These are phyloP conservation scores for Aspergillus conjunctus DNA, from an alignment of 495 filamentous ascomycete genomes.

Conservation along the genomic window DNA sequence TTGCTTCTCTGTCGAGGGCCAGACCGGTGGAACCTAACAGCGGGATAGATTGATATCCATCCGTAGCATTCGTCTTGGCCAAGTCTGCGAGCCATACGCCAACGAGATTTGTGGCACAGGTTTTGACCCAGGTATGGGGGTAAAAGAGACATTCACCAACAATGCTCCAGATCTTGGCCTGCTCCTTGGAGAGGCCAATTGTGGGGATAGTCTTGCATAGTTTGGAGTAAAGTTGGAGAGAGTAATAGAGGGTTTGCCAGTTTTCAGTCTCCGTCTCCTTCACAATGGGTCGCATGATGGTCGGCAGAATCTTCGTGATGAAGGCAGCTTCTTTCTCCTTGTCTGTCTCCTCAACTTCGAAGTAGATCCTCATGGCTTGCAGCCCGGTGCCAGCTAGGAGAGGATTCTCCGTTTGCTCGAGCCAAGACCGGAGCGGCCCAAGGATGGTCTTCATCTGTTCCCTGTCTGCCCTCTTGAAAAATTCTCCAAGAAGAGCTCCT, in stretches of 20 bases:
- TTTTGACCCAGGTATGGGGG: conserved; percentile 73
- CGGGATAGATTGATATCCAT: conserved; percentile 57
- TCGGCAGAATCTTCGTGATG: conserved; percentile 44
- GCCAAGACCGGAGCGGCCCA: conserved; percentile 71
- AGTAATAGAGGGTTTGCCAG: conserved; percentile 78
- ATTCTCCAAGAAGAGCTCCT: conserved; percentile 72
- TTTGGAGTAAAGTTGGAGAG: conserved; percentile 68
- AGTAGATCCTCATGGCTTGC: conserved; percentile 79
- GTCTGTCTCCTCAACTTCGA: conserved; percentile 65
- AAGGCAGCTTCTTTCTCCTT: conserved; percentile 63
- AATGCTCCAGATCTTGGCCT: conserved; percentile 63
- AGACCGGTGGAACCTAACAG: conserved; percentile 72
- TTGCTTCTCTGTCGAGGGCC: conserved; percentile 61
- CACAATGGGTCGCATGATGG: conserved; percentile 52
- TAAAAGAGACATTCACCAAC: conserved; percentile 69
- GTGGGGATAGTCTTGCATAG: conserved; percentile 67
- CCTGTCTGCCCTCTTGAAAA: conserved; percentile 76
- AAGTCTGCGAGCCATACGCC: conserved; percentile 78
- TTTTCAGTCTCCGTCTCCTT: conserved; percentile 55
- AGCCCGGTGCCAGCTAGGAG: conserved; percentile 71
- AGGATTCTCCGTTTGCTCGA: conserved; percentile 68
- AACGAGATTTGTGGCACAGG: conserved; percentile 72
- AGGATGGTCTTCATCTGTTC: conserved; percentile 71
- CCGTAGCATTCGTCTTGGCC: conserved; percentile 59
- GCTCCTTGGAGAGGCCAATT: conserved; percentile 57